Base-by-base conservation (phyloP, 768 basidiomycete genomes). In the Suillus fuscotomentosus region DNA sequence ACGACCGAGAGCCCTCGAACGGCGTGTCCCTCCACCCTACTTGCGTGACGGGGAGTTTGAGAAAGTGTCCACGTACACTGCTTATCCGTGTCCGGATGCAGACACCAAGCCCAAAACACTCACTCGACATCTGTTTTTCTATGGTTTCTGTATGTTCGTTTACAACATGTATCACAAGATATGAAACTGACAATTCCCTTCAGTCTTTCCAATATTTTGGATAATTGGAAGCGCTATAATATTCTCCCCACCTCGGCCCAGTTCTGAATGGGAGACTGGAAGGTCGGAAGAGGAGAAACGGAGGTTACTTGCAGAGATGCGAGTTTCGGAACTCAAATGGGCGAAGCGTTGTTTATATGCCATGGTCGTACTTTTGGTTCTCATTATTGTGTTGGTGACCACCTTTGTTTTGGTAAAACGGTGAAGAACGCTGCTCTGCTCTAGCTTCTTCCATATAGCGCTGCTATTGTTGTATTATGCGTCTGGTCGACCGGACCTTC, bases 181-280 rank as follows among this genome's bases (percentile, higher is more conserved):
- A 62, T 56, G 4, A 17, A 10, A 7, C 15, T 54, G 15, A 22
- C 53, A 36, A 36, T 22, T 66, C 64, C 61, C 27, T 59, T 7
- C 20, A 88, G 87, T 88, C 60, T 88, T 88, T 71, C 84, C 84
- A 3, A 77, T 83, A 47, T 88, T 88, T 72, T 88, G 87, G 87
- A 78, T 83, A 53, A 76, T 87, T 61, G 86, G 87, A 24, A 78
- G 82, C 34, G 77, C 84, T 70, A 84, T 88, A 68, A 79, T 88
- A 22, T 72, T 83, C 55, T 82, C 81, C 8, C 86, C 87, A 11
- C 73, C 88, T 57, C 83, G 79, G 47, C 70, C 73, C 60, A 78
- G 82, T 43, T 80, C 81, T 15, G 78, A 81, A 15, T 88, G 87
- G 87, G 78, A 86, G 70, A 77, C 82, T 0, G 85, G 83, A 63